A percentile compares a stretch with the other conserved stretches of the same genome.
Conservation (phyloP, 805 yeast species). For the Candida nemodendra region DNA sequence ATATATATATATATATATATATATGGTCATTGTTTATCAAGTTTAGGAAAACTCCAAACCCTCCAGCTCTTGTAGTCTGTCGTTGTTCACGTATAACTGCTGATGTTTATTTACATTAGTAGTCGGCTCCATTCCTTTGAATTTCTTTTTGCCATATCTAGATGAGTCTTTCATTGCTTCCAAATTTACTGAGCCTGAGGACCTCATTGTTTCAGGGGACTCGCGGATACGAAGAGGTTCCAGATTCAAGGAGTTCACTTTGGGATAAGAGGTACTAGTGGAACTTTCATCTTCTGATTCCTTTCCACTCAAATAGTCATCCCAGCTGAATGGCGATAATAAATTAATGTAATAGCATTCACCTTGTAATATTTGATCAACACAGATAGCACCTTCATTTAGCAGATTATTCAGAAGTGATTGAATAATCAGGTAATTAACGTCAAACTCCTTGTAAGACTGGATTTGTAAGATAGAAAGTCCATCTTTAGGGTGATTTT, state of each 20-base stretch:
- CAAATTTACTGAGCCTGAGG: neutral
- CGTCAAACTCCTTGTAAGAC: conserved; percentile 20
- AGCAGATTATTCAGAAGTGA: conserved; percentile 25
- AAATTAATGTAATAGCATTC: conserved; percentile 30
- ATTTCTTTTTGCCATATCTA: neutral
- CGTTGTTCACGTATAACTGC: conserved; percentile 3
- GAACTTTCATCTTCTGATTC: conserved; percentile 1
- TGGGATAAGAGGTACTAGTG: neutral
- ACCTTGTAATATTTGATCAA: conserved; percentile 32
- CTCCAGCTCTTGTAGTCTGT: conserved; percentile 12
- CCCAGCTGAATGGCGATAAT: conserved; percentile 24
- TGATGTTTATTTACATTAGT: too few relatives aligned
- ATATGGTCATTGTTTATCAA: neutral
- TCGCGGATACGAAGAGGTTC: neutral
- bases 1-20: neutral
- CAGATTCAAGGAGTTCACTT: neutral
- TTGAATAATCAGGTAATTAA: conserved; percentile 31
- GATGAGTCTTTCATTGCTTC: neutral
- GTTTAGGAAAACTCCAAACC: conserved; percentile 10
- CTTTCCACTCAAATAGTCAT: conserved; percentile 9
- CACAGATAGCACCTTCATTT: conserved; percentile 24
- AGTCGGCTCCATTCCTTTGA: neutral
- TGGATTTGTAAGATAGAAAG: conserved; percentile 31
- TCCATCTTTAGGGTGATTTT: conserved; percentile 19
- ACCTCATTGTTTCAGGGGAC: neutral